Conservation (phyloP, 768 basidiomycete genomes). For the Tricholoma bakamatsutake region DNA sequence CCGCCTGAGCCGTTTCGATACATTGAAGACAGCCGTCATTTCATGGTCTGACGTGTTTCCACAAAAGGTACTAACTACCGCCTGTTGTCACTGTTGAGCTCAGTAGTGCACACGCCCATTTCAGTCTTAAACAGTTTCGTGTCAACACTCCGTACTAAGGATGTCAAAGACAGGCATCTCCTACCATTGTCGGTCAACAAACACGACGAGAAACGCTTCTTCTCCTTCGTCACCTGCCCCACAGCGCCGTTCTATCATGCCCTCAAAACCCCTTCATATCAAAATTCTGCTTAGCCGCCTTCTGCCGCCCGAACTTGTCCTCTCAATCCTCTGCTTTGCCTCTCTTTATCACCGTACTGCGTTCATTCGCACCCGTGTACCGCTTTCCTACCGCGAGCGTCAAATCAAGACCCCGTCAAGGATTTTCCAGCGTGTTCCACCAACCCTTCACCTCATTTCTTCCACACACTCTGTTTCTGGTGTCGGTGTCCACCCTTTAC, state of each 20-base stretch:
- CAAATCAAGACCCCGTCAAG: background rate
- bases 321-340: background rate
- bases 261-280: background rate
- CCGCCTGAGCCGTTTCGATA: too few species aligned
- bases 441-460: background rate
- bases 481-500: background rate
- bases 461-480: background rate
- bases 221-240: too few species aligned
- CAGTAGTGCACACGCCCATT: too few species aligned
- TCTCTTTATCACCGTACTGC: background rate
- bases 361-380: background rate
- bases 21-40: too few species aligned
- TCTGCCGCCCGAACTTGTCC: background rate
- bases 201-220: too few species aligned
- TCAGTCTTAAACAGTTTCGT: too few species aligned
- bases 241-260: background rate
- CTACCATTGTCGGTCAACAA: too few species aligned
- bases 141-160: too few species aligned
- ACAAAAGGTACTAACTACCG: too few species aligned
- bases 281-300: background rate
- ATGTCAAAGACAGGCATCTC: too few species aligned
- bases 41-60: too few species aligned
- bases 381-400: background rate
- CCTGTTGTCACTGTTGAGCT: too few species aligned
- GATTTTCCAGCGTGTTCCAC: background rate